Conservation (phyloP, 2,329 filamentous ascomycete species). For the Colletotrichum graminicola region DNA sequence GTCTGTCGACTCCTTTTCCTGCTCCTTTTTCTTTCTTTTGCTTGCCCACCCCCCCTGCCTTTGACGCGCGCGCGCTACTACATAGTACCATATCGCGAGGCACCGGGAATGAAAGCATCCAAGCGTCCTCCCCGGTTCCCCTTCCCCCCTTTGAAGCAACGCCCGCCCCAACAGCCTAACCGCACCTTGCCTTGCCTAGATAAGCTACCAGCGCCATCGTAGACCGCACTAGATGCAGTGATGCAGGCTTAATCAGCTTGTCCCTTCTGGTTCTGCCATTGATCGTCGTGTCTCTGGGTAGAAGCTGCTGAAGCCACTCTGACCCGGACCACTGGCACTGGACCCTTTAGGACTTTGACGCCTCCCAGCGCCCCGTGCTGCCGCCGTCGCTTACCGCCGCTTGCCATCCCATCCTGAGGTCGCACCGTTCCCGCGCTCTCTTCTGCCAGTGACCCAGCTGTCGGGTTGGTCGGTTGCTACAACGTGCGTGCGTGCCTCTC, state of each 20-base stretch:
- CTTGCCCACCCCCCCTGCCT: not conserved
- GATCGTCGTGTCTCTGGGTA: conserved; percentile 1
- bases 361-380: conserved; percentile 32
- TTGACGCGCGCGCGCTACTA: not conserved
- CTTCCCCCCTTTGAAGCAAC: not conserved
- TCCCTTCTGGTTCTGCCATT: conserved; percentile 1
- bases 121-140: not conserved
- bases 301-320: conserved; percentile 26
- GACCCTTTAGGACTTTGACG: conserved; percentile 19
- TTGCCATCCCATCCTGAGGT: conserved; percentile 36
- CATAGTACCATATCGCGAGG: not conserved
- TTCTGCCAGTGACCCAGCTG: conserved; percentile 29
- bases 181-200: not conserved
- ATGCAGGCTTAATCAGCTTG: not conserved
- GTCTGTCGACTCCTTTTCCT: not conserved
- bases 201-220: conserved; percentile 1
- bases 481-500: not conserved
- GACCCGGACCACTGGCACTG: conserved; percentile 24
- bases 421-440: conserved; percentile 14
- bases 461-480: conserved; percentile 10
- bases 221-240: not conserved
- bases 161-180: conserved; percentile 2
- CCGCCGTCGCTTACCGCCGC: conserved; percentile 27
- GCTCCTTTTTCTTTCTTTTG: not conserved
- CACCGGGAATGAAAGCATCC: conserved; percentile 1